Percentiles rank a stretch among this genome's conserved stretches.
Evolutionary conservation across 2,329 filamentous ascomycete species (phyloP).

Genomic region (Chalara sp.): DNA sequence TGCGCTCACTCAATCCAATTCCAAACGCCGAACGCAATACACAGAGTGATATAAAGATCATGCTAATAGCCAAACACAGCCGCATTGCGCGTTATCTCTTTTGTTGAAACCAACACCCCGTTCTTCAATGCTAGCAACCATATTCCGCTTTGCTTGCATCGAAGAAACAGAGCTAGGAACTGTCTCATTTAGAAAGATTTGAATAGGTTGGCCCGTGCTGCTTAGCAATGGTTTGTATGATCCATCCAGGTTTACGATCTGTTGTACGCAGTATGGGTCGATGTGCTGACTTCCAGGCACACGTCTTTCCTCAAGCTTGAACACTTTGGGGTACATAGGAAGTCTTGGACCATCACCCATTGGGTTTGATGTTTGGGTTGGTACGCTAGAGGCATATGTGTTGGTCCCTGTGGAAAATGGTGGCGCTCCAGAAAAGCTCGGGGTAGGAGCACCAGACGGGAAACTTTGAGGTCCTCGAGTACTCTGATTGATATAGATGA

Average conservation of each 20-base stretch:
- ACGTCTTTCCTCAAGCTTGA: conserved; percentile 62
- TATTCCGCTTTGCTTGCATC: conserved; percentile 2
- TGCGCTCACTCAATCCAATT: too few relatives aligned
- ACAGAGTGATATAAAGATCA: too few relatives aligned
- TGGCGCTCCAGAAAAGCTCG: conserved; percentile 8
- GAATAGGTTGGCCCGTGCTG: conserved; percentile 16
- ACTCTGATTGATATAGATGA: conserved; percentile 50
- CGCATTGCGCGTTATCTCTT: too few relatives aligned
- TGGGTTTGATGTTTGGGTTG: background rate
- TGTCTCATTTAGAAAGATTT: conserved; percentile 24
- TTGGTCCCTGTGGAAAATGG: background rate
- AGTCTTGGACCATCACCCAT: conserved; percentile 9
- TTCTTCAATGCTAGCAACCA: too few relatives aligned
- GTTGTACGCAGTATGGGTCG: conserved; percentile 57
- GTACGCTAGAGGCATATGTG: conserved; percentile 15
- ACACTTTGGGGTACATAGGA: conserved; percentile 44
- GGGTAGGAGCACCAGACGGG: conserved; percentile 22
- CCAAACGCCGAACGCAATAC: too few relatives aligned
- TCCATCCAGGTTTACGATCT: conserved; percentile 50
- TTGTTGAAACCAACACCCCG: too few relatives aligned
- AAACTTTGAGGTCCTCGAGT: conserved; percentile 24
- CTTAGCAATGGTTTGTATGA: conserved; percentile 15
- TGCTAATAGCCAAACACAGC: too few relatives aligned
- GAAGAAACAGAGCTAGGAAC: conserved; percentile 13
- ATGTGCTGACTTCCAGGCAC: conserved; percentile 23